These are phyloP conservation scores for Skeletonema costatum DNA, from an alignment of 108 stramenopile genomes.

Conservation along the genomic window DNA sequence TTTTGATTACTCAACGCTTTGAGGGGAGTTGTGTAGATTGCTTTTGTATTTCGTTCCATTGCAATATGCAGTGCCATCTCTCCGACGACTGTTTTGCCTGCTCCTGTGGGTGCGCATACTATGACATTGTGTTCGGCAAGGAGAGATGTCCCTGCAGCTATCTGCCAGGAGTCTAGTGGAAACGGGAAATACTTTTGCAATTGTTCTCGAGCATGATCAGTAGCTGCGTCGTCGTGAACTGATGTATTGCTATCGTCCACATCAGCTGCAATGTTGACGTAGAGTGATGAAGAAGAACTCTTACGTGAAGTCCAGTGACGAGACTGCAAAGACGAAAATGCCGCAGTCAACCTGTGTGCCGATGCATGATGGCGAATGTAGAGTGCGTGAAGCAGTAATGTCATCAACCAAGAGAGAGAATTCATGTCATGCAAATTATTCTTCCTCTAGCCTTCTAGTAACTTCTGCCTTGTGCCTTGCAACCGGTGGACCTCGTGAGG, in stretches of 20 bases:
- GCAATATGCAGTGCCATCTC: constrained; percentile 88
- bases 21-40: constrained; percentile 93
- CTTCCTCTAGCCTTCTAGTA: too few relatives aligned
- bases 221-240: not conserved
- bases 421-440: not conserved
- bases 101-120: constrained; percentile 92
- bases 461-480: too few relatives aligned
- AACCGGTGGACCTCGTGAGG: too few relatives aligned
- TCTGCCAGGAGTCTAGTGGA: constrained; percentile 40
- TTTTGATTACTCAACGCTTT: constrained; percentile 97
- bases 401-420: not conserved
- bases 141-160: constrained; percentile 19
- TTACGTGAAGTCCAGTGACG: not conserved
- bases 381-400: not conserved
- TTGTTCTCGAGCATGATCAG: not conserved
- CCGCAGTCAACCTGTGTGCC: not conserved
- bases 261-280: constrained; percentile 4
- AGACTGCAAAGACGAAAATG: not conserved
- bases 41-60: constrained; percentile 55
- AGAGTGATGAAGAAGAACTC: not conserved
- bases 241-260: not conserved
- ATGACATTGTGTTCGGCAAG: constrained; percentile 81
- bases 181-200: constrained; percentile 32
- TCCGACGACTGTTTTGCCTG: constrained; percentile 86
- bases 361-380: not conserved